Base-by-base conservation (phyloP, 176 grass and related monocot genomes). In the Canna indica region DNA sequence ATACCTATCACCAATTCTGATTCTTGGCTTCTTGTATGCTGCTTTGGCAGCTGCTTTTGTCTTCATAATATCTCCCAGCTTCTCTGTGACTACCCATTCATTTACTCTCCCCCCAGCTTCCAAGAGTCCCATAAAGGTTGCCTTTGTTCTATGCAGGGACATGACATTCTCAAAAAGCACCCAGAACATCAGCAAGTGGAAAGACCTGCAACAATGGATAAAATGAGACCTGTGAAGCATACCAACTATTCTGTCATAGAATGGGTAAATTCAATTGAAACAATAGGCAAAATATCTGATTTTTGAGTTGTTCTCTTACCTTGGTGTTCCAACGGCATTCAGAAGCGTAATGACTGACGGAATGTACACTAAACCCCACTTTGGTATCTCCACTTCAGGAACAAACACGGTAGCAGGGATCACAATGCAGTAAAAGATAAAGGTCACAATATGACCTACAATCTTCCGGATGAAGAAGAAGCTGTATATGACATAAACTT, bases 401-500 rank as follows among this genome's bases (percentile, higher is more conserved):
- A 70, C 68, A 5, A 70, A 50, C 15, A 70, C 68, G 4, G 68
- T 70, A 1, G 45, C 45, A 10, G 68, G 68, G 27, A 70, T 70
- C 42, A 70, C 68, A 12, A 70, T 4, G 26, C 68, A 70, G 45
- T 70, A 70, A 32, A 70, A 70, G 6, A 70, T 18, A 1, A 70
- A 70, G 41, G 68, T 70, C 27, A 70, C 68, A 20, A 70, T 70
- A 31, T 70, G 68, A 50, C 25, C 68, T 9, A 70, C 41, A 50
- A 48, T 70, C 46, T 70, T 70, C 27, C 68, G 42, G 12, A 70
- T 20, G 68, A 70, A 50, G 68, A 70, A 70, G 28, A 70, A 70
- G 5, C 46, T 70, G 68, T 70, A 70, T 47, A 70, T 70, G 22
- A 70, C 41, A 39, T 70, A 32, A 50, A 70, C 17, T 31, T 70